phyloP scores from a whole-genome alignment of 2,329 filamentous ascomycete genomes.

The Aspergillus clavatus region DNA sequence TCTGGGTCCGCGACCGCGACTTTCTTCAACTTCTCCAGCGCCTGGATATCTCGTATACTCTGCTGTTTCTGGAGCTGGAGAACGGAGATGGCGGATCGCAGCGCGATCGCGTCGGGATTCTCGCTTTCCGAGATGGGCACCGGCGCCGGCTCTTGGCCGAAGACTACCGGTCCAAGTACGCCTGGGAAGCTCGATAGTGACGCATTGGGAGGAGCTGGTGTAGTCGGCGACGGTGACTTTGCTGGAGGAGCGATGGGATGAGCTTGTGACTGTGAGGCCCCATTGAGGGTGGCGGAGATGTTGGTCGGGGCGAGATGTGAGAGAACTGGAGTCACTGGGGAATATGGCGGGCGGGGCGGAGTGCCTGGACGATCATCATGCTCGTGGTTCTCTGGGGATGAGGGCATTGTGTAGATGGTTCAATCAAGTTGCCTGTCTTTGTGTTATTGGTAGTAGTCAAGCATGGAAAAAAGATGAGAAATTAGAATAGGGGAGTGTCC shows the following conservation, averaged over 20 bases:
- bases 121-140: slow-evolving; percentile 45
- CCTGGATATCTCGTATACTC: slow-evolving; percentile 68
- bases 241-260: slow-evolving; percentile 30
- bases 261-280: no score
- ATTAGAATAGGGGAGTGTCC: background rate
- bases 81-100: slow-evolving; percentile 78
- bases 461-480: background rate
- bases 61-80: slow-evolving; percentile 80
- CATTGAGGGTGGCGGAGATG: slow-evolving; percentile 12
- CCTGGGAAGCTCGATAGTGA: slow-evolving; percentile 13
- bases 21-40: slow-evolving; percentile 64
- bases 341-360: slow-evolving; percentile 44
- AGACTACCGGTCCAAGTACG: slow-evolving; percentile 20
- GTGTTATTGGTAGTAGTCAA: background rate
- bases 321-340: slow-evolving; percentile 44
- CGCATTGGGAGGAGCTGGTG: slow-evolving; percentile 6
- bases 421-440: background rate
- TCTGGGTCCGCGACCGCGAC: slow-evolving; percentile 67
- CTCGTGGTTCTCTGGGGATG: slow-evolving; percentile 16
- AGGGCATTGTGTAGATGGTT: slow-evolving; percentile 18
- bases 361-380: slow-evolving; percentile 30
- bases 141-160: slow-evolving; percentile 36
- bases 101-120: slow-evolving; percentile 82
- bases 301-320: slow-evolving; percentile 31
- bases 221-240: slow-evolving; percentile 26